phyloP scores from a whole-genome alignment of 208 protist species.

The Leishmania tarentolae region DNA sequence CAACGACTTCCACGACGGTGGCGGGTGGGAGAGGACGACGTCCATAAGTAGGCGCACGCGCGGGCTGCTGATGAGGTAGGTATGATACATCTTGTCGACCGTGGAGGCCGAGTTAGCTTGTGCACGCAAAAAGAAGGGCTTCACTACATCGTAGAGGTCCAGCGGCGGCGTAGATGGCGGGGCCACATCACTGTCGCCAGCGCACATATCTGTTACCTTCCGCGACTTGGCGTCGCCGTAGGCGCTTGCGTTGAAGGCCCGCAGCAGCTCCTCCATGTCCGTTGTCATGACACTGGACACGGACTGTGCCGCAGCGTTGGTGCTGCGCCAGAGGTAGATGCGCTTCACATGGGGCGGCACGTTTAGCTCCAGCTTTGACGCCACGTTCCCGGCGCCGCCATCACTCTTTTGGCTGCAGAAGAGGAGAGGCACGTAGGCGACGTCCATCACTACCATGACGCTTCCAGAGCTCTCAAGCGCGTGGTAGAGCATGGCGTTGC shows the following conservation, averaged over 20 bases:
- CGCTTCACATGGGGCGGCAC: constrained; percentile 48
- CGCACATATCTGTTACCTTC: not conserved
- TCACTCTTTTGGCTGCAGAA: constrained; percentile 24
- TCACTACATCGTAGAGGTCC: constrained; percentile 44
- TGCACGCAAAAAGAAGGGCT: constrained; percentile 20
- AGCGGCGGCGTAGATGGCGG: constrained; percentile 22
- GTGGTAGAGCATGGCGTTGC: constrained; percentile 55
- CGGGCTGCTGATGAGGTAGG: constrained; percentile 21
- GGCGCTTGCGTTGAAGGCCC: constrained; percentile 33
- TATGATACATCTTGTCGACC: constrained; percentile 6
- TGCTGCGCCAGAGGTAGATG: constrained; percentile 59
- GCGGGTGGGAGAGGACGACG: constrained; percentile 27
- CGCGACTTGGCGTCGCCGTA: constrained; percentile 16
- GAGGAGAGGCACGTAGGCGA: constrained; percentile 43
- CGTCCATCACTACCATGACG: constrained; percentile 44
- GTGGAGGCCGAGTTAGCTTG: constrained; percentile 13
- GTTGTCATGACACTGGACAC: constrained; percentile 13
- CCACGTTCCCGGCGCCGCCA: not conserved
- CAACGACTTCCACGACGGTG: constrained; percentile 23
- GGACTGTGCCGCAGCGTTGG: constrained; percentile 12
- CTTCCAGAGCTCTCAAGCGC: constrained; percentile 40
- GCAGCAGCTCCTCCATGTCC: constrained; percentile 28
- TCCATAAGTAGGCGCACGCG: constrained; percentile 27
- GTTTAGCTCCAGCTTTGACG: constrained; percentile 17
- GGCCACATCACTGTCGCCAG: not conserved